A percentile compares a stretch with the other conserved stretches of the same genome.
These are phyloP conservation scores for Jaapia argillacea DNA, from an alignment of 768 basidiomycete species.

Conservation along the genomic window DNA sequence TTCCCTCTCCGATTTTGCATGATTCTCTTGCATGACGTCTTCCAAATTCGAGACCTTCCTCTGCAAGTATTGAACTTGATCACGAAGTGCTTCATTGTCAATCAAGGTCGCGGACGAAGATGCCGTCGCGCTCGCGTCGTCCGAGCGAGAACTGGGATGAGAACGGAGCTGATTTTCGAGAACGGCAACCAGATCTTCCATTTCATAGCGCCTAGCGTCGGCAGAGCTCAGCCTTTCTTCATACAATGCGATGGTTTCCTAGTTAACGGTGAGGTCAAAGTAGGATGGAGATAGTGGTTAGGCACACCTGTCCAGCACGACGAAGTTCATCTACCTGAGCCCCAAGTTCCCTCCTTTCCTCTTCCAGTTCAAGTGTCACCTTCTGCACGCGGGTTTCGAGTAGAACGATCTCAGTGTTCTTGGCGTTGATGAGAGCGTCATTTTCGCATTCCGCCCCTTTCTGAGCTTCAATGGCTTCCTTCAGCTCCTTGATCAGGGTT, in stretches of 20 bases:
- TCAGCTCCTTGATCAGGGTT: slow-evolving; percentile 34
- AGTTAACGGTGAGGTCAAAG: slow-evolving; percentile 4
- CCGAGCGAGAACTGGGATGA: slow-evolving; percentile 22
- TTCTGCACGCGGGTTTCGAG: slow-evolving; percentile 39
- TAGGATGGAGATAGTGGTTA: background rate
- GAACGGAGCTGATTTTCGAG: slow-evolving; percentile 43
- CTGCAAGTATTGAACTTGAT: slow-evolving; percentile 85
- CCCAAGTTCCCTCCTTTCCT: slow-evolving; percentile 59
- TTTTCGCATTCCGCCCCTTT: slow-evolving; percentile 40
- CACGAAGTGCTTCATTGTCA: slow-evolving; percentile 87
- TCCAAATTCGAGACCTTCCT: slow-evolving; percentile 68
- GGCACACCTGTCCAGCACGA: slow-evolving; percentile 73
- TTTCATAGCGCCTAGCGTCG: slow-evolving; percentile 67
- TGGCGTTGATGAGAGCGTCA: slow-evolving; percentile 38
- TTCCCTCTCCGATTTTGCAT: slow-evolving; percentile 61
- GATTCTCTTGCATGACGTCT: slow-evolving; percentile 76
- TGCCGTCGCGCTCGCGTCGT: slow-evolving; percentile 24
- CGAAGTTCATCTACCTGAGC: slow-evolving; percentile 77
- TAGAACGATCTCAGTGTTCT: slow-evolving; percentile 49
- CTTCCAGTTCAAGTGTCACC: slow-evolving; percentile 34
- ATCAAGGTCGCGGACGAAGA: slow-evolving; percentile 76
- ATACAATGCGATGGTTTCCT: slow-evolving; percentile 94
- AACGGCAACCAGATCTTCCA: slow-evolving; percentile 51
- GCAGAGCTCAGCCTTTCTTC: slow-evolving; percentile 75
- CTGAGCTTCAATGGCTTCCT: slow-evolving; percentile 41